Conservation (phyloP, 2,329 filamentous ascomycete species). For the Sarocladiaceae sp. region DNA sequence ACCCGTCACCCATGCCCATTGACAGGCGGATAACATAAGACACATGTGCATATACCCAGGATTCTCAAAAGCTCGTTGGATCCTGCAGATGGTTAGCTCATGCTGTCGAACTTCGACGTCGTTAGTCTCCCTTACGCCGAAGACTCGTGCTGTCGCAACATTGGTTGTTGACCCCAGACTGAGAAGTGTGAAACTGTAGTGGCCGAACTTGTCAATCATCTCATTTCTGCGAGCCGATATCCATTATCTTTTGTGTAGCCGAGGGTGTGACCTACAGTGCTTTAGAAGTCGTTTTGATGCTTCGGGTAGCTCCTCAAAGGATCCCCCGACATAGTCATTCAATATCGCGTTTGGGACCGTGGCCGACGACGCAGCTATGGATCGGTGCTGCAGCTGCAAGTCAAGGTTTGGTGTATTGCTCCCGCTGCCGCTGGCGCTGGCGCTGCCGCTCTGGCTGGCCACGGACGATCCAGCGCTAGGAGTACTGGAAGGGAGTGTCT, state of each 20-base stretch:
- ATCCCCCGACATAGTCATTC: conserved; percentile 26
- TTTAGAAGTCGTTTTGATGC: conserved; percentile 24
- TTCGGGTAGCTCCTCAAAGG: conserved; percentile 25
- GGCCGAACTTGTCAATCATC: conserved; percentile 13
- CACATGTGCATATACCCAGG: conserved; percentile 42
- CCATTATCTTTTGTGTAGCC: too few species aligned
- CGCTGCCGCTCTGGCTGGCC: neutral
- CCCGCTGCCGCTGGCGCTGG: neutral
- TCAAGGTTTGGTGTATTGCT: conserved; percentile 19
- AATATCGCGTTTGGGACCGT: conserved; percentile 14
- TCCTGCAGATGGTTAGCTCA: conserved; percentile 21
- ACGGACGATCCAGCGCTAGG: neutral
- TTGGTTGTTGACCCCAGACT: conserved; percentile 35
- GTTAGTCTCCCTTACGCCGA: conserved; percentile 21
- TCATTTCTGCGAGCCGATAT: neutral
- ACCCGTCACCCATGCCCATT: conserved; percentile 42
- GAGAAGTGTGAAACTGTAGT: conserved; percentile 34
- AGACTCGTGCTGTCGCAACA: conserved; percentile 29
- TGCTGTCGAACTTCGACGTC: neutral
- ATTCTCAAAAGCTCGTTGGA: conserved; percentile 38
- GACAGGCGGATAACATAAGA: conserved; percentile 38
- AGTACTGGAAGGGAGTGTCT: neutral
- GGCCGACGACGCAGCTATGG: neutral
- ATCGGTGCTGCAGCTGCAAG: conserved; percentile 13
- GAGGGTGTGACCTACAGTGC: conserved; percentile 20